These are phyloP conservation scores for Hypoxylon sp. DNA, from an alignment of 2,329 filamentous ascomycete species.

Conservation along the genomic window DNA sequence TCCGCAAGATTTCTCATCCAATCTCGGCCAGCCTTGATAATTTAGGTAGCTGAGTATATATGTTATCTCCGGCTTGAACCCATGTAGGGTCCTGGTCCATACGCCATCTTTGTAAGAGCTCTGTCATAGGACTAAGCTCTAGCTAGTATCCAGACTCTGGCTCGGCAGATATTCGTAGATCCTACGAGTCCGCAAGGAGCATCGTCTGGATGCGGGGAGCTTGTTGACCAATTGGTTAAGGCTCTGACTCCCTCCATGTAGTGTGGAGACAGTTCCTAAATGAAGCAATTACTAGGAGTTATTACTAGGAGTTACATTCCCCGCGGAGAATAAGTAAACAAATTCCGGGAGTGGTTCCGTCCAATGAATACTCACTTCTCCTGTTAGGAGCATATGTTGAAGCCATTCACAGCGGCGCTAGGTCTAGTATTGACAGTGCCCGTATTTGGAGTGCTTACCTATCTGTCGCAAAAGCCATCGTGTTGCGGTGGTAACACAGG, in stretches of 20 bases:
- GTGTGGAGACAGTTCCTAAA: conserved; percentile 25
- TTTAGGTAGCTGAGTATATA: conserved; percentile 30
- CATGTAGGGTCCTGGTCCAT: conserved; percentile 19
- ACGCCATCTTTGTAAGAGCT: conserved; percentile 36
- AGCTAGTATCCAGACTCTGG: conserved; percentile 25
- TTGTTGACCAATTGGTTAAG: conserved; percentile 25
- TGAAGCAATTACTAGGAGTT: conserved; percentile 25
- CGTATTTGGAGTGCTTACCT: neutral
- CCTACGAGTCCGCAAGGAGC: conserved; percentile 27
- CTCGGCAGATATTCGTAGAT: conserved; percentile 47
- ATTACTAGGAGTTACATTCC: neutral
- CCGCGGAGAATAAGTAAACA: neutral
- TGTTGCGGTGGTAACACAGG: too few species aligned
- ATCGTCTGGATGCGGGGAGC: conserved; percentile 45
- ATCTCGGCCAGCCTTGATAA: neutral
- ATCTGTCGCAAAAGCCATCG: too few species aligned
- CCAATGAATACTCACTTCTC: neutral
- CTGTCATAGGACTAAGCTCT: conserved; percentile 38
- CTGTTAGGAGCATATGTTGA: neutral
- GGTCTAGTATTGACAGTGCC: neutral
- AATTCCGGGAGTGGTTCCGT: neutral
- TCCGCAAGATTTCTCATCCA: neutral
- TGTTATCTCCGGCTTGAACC: conserved; percentile 13
- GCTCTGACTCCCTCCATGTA: conserved; percentile 3
- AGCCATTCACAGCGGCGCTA: neutral